Conservation (phyloP, 2,329 filamentous ascomycete species). For the Aspergillus fumigatus region DNA sequence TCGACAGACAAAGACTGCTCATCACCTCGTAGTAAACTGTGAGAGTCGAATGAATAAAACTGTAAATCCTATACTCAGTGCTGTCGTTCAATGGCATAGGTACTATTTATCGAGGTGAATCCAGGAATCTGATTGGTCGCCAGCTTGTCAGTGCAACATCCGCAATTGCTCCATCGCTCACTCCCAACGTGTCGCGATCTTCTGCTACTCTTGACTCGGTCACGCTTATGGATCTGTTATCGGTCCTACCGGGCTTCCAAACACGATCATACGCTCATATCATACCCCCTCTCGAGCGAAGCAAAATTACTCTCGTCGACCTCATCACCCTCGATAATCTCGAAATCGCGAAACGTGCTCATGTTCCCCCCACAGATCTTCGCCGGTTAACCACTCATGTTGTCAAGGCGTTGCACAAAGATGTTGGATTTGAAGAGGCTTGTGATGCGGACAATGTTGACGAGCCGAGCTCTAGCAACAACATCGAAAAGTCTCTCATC, state of each 20-base stretch:
- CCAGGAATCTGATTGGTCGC: background rate
- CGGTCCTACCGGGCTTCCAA: slow-evolving; percentile 76
- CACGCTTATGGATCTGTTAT: slow-evolving; percentile 63
- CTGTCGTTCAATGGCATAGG: background rate
- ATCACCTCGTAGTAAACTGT: background rate
- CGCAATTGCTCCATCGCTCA: slow-evolving; percentile 8
- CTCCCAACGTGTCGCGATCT: background rate
- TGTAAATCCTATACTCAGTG: background rate
- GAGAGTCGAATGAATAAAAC: background rate
- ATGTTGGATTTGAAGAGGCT: slow-evolving; percentile 47
- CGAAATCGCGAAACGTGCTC: slow-evolving; percentile 81
- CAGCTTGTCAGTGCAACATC: background rate
- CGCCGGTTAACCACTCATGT: slow-evolving; percentile 67
- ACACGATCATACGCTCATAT: slow-evolving; percentile 67
- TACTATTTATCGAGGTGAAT: background rate
- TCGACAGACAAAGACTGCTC: background rate
- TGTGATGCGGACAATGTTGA: slow-evolving; percentile 5
- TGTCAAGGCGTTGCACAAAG: slow-evolving; percentile 60
- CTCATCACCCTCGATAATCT: slow-evolving; percentile 76
- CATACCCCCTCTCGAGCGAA: slow-evolving; percentile 72
- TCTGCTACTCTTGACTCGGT: background rate
- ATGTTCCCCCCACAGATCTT: slow-evolving; percentile 74
- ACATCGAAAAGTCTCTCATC: slow-evolving; percentile 16
- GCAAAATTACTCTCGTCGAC: slow-evolving; percentile 73
- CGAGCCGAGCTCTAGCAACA: slow-evolving; percentile 20